Percentiles rank a stretch among this genome's conserved stretches.
These are phyloP conservation scores for Nyssa sinensis DNA, from an alignment of 148 eudicot species.

Conservation along the genomic window DNA sequence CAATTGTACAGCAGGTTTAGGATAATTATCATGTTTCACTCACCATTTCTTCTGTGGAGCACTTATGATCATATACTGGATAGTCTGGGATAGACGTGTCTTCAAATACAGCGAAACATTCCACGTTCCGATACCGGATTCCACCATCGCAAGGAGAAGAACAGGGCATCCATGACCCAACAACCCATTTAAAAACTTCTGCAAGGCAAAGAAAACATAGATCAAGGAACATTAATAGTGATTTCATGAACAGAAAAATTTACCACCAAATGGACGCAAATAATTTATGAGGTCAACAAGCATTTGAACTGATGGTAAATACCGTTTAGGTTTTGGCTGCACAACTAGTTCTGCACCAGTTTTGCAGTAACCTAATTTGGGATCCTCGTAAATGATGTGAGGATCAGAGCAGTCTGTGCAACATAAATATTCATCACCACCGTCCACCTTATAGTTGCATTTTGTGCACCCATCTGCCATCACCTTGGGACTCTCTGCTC, in stretches of 20 bases:
- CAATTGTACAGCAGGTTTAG: no score
- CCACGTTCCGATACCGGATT: constrained; percentile 29
- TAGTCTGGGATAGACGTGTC: constrained; percentile 33
- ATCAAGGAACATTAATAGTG: neutral
- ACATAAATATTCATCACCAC: constrained; percentile 30
- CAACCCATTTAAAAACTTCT: constrained; percentile 40
- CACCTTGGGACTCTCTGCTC: constrained; percentile 32
- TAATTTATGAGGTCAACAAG: neutral
- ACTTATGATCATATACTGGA: constrained; percentile 32
- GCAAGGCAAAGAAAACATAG: constrained; percentile 2
- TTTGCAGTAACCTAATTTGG: constrained; percentile 29
- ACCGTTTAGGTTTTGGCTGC: constrained; percentile 41
- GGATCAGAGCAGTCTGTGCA: constrained; percentile 33
- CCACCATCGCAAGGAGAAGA: constrained; percentile 35
- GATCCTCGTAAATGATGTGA: constrained; percentile 27
- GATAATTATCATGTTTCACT: no score
- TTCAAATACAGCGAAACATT: constrained; percentile 33
- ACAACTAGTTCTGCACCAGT: constrained; percentile 32
- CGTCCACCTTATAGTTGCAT: constrained; percentile 34
- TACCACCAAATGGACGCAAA: neutral
- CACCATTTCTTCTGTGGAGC: constrained; percentile 29
- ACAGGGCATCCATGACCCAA: constrained; percentile 35
- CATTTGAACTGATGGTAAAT: neutral
- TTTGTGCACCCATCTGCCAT: constrained; percentile 33
- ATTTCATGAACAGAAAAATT: neutral